Conservation (phyloP, 1,139 yeast species). For the Saccharomyces hybrid region DNA sequence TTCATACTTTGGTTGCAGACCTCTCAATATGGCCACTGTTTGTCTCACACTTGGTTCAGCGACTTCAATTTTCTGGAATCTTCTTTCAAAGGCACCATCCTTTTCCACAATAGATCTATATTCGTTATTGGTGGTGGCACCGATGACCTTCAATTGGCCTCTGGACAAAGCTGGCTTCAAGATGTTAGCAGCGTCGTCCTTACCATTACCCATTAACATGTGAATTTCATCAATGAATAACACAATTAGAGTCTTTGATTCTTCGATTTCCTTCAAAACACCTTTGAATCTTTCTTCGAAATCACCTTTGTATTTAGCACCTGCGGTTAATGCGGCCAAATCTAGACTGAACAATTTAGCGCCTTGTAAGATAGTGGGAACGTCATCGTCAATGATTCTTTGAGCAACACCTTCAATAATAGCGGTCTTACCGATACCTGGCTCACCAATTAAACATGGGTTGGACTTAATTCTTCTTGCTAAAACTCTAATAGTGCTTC, state of each 20-base stretch:
- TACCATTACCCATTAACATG: constrained; percentile 98
- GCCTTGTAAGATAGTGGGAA: constrained; percentile 76
- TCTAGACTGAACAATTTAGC: constrained; percentile 82
- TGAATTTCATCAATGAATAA: constrained; percentile 95
- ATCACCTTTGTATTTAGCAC: constrained; percentile 98
- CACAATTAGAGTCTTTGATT: constrained; percentile 76
- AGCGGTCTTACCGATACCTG: constrained; percentile 98
- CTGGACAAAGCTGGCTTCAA: constrained; percentile 96
- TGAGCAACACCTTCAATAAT: constrained; percentile 98
- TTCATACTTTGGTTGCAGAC: constrained; percentile 92
- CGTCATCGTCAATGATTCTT: constrained; percentile 91
- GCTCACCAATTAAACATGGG: constrained; percentile 95
- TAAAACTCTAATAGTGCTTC: constrained; percentile 86
- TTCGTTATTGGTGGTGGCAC: constrained; percentile 95
- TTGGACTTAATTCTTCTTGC: constrained; percentile 95
- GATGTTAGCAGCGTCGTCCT: constrained; percentile 87
- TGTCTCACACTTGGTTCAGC: constrained; percentile 89
- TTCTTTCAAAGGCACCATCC: constrained; percentile 98
- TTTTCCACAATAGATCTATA: constrained; percentile 88
- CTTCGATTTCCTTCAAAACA: constrained; percentile 86
- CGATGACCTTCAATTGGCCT: constrained; percentile 93
- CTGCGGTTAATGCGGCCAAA: constrained; percentile 93
- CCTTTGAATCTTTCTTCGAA: constrained; percentile 97
- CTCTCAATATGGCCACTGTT: constrained; percentile 93
- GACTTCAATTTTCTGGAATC: constrained; percentile 95